Base-by-base conservation (phyloP, 129 eudicot genomes). In the Helichrysum umbraculigerum region DNA sequence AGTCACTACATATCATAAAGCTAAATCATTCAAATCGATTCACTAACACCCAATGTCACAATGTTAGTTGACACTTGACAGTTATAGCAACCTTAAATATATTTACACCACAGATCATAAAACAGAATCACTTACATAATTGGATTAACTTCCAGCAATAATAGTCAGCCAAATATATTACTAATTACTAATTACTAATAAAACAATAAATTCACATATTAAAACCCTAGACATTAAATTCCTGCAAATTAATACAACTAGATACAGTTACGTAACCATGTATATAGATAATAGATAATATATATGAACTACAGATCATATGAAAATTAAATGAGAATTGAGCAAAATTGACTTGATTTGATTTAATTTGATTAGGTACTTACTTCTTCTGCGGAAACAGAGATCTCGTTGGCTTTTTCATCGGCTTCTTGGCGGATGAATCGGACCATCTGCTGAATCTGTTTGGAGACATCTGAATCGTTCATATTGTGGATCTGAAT, bases 361-460 rank as follows among this genome's bases (percentile, higher is more conserved):
- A 64, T 33, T 20, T 58, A 66, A n/a, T n/a, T n/a, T n/a, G 28
- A 54, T 37, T 3, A 28, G n/a, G 37, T 19, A 52, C 29, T 42
- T 81, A 93, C 98, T 84, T 93, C 98, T 72, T 93, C 98, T 54
- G 97, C 98, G 29, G 97, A 88, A 69, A 93, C 96, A 42, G 92
- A 88, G 91, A 93, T 93, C 96, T 93, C 98, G 83, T 93, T 93
- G 79, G 98, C 96, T 78, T 93, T 93, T 86, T 93, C 98, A 70
- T 93, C 92, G 66, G 98, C 98, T 82, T 93, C 98, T 77, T 93
- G 96, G 73, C 94, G 96, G 88, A 93, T 90, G 90, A 93, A 93
- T 58, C 89, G 73, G 58, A 93, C 96, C 96, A 90, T 90, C 96
- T 93, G 98, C 83, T 93, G 96, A 90, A 93, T 93, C 98, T 93